Base-by-base conservation (phyloP, 106 monocot genomes). In the Dendrobium chrysotoxum region DNA sequence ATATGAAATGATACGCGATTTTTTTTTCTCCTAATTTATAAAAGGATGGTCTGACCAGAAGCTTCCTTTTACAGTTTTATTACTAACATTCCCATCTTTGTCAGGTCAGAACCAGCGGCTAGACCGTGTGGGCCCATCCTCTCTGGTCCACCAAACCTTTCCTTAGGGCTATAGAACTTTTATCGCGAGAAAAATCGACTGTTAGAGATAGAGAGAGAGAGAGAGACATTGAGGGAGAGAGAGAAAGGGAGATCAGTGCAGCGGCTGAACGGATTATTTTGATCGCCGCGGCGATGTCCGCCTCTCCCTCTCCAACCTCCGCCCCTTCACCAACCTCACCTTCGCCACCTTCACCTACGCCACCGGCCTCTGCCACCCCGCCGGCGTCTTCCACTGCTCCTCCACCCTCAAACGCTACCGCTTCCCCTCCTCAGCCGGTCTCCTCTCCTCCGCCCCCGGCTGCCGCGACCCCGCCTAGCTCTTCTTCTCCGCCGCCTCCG, bases 271-370 rank as follows among this genome's bases (percentile, higher is more conserved):
- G 35, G 21, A 7, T 21, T 21, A 20, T 13, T 72, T 72, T 13
- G 31, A 39, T 38, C 72, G 72, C 39, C 41, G 74, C 74, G 74
- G 74, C 74, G 41, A 74, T 74, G 74, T 74, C 74, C 12, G 41
- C 74, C 16, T 71, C 71, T 20, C 74, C 74, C 7, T 40, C 74
- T 42, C 74, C 74, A 2, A 42, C n/a, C 41, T 21, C 74, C 41
- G 42, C 41, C 13, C 74, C 74, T n/a, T 21, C 74, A 16, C 71
- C 71, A 13, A 71, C 71, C 71, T 42, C 74, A 8, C 42, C 74
- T 74, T 42, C 74, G 17, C 17, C 40, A 2, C 41, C 74, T 2
- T 38, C 35, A 20, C 40, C 41, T 40, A 21, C 74, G 20, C 74
- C 40, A 4, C 25, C 35, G 17, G 2, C 18, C 3, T 7, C 68